phyloP scores from a whole-genome alignment of 371 early-diverging fungal species.

The Rhizopus microsporus region DNA sequence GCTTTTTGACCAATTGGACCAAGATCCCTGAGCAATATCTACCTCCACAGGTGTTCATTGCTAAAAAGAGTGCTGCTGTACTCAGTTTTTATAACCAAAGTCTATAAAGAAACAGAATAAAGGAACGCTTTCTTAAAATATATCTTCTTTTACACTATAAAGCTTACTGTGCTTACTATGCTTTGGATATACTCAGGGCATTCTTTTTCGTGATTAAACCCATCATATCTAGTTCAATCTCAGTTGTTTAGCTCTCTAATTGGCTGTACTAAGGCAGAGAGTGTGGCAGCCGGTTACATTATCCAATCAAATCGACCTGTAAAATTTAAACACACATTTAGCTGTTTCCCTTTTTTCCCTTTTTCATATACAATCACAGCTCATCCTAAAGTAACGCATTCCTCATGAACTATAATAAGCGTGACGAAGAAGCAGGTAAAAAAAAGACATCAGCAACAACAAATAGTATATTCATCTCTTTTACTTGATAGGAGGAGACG shows the following conservation, averaged over 20 bases:
- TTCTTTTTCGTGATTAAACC: too few species aligned
- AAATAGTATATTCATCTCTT: constrained; percentile 6
- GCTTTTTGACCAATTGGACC: not conserved
- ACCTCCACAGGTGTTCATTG: constrained; percentile 9
- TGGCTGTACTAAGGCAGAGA: too few species aligned
- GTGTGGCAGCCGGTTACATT: not conserved
- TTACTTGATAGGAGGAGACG: constrained; percentile 32
- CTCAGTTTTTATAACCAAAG: constrained; percentile 13
- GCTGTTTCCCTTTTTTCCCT: not conserved
- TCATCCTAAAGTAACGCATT: not conserved
- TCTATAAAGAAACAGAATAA: too few species aligned
- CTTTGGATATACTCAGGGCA: too few species aligned
- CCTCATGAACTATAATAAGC: constrained; percentile 57
- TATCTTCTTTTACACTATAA: too few species aligned
- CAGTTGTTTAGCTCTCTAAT: too few species aligned
- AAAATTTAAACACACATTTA: constrained; percentile 5
- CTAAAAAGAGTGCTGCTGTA: constrained; percentile 10
- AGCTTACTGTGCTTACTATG: too few species aligned
- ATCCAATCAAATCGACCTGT: not conserved
- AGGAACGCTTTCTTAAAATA: too few species aligned
- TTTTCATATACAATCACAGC: not conserved
- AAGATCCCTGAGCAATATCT: not conserved
- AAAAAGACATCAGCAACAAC: constrained; percentile 31
- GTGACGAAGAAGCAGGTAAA: constrained; percentile 55
- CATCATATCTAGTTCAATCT: too few species aligned